Conservation (phyloP, 805 yeast species). For the Pichia pseudocactophila region DNA sequence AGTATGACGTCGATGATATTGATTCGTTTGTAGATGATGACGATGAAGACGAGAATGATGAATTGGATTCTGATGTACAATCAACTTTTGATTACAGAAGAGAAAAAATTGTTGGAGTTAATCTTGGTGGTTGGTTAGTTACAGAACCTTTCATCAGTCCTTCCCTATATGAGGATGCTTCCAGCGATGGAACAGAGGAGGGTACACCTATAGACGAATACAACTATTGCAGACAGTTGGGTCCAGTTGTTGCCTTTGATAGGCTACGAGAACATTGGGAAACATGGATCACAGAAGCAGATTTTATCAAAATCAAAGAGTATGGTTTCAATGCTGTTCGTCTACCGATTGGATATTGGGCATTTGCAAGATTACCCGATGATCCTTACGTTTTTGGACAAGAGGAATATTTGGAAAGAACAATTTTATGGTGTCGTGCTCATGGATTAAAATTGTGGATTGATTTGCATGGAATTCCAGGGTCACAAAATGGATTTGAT, state of each 20-base stretch:
- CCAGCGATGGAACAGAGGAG: slow-evolving; percentile 5
- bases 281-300: slow-evolving; percentile 49
- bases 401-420: slow-evolving; percentile 51
- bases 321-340: slow-evolving; percentile 64
- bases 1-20: slow-evolving; percentile 5
- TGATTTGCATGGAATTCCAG: slow-evolving; percentile 77
- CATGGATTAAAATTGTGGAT: slow-evolving; percentile 60
- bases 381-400: slow-evolving; percentile 68
- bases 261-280: slow-evolving; percentile 47
- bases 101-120: slow-evolving; percentile 35
- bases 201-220: slow-evolving; percentile 55
- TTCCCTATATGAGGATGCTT: slow-evolving; percentile 37
- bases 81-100: slow-evolving; percentile 15
- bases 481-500: slow-evolving; percentile 82
- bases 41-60: neutral
- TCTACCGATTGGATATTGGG: slow-evolving; percentile 79
- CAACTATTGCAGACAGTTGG: slow-evolving; percentile 40
- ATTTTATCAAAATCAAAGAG: slow-evolving; percentile 40
- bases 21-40: slow-evolving; percentile 3
- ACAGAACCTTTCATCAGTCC: slow-evolving; percentile 68
- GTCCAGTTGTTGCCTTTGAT: slow-evolving; percentile 34
- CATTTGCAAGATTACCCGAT: slow-evolving; percentile 39
- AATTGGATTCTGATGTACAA: neutral
- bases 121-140: slow-evolving; percentile 67
- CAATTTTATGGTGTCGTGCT: slow-evolving; percentile 57